A percentile compares a stretch with the other conserved stretches of the same genome.
Evolutionary conservation across 1,139 yeast species (phyloP).

Genomic region (Meyerozyma guilliermondii): DNA sequence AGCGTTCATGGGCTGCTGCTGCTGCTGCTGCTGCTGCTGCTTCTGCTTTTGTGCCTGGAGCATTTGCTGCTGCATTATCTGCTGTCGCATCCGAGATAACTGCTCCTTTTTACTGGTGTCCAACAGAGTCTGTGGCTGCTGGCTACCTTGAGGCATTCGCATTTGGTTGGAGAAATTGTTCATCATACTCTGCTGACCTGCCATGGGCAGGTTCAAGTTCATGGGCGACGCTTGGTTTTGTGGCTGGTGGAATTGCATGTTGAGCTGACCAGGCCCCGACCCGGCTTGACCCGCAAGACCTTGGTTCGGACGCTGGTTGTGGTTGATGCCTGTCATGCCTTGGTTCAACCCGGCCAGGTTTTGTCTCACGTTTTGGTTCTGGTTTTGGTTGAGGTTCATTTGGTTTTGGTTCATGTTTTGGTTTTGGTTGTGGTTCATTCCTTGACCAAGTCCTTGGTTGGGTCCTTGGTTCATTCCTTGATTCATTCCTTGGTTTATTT

Average conservation of each 20-base stretch:
- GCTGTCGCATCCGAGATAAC: conserved; percentile 33
- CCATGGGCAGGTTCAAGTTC: not conserved
- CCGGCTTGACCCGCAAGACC: not conserved
- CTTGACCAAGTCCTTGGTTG: not conserved
- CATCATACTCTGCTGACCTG: not conserved
- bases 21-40: conserved; percentile 11
- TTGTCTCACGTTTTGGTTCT: not conserved
- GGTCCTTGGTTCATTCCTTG: not conserved
- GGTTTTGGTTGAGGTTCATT: not conserved
- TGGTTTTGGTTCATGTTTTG: not conserved
- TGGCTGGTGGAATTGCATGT: not conserved
- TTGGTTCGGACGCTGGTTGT: not conserved
- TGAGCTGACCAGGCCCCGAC: not conserved
- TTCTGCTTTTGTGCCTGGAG: conserved; percentile 18
- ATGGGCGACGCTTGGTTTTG: not conserved
- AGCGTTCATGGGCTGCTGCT: conserved; percentile 3
- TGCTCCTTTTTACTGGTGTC: conserved; percentile 18
- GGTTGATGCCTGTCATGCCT: not conserved
- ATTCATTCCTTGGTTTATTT: not conserved
- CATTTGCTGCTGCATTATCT: conserved; percentile 37
- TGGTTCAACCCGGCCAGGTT: not conserved
- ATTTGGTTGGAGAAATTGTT: not conserved
- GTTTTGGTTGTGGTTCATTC: not conserved
- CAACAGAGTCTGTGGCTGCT: not conserved
- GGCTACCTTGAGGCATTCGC: not conserved